Base-by-base conservation (phyloP, 1,284 basidiomycete genomes). In the Taiwanofungus camphoratus region DNA sequence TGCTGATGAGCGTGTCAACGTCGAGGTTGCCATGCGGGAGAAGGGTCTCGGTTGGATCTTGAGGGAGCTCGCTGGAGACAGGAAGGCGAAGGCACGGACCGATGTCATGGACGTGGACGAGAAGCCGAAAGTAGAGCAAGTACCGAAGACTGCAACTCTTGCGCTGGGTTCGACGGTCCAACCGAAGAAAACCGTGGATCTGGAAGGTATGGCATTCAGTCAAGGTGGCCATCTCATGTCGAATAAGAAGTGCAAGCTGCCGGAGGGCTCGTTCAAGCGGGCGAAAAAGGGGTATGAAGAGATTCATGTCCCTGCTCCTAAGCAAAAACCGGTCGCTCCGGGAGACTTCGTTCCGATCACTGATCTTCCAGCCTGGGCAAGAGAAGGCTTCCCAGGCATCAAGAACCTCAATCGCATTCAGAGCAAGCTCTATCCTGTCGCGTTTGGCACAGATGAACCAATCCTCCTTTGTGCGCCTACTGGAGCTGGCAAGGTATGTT, bases 1-100 rank as follows among this genome's bases (percentile, higher is more conserved):
- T 55, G 90, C 89, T 0, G 87, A 98, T 44, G 92, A 94, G 62
- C 80, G 87, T 42, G 82, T 95, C 44, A 93, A 99, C 57, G 77
- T 98, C 27, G 93, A 99, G 66, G 96, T 99, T 2, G 92, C 90
- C 0, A 99, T 99, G 95, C 78, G 96, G 36, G 96, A 99, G 70
- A 94, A 92, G 66, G 92, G 91, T 16, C 80, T 94, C 2, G 93
- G 91, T 2, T 98, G 93, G 92, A 98, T 99, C 60, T 62, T 97
- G 42, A 83, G 90, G 42, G 90, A 92, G 46, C 73, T 99, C 3
- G 74, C 81, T 19, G 89, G 92, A 2, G 89, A 88, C 51, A 71
- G 87, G 16, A 78, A 80, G 52, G 65, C 75, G 3, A 78, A 79
- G 54, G 65, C 69, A 4, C 63, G 65, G 2, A 76, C 57, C 5